Percentiles rank a stretch among this genome's conserved stretches.
These are phyloP conservation scores for Rostrohypoxylon terebratum DNA, from an alignment of 495 filamentous ascomycete species.

Conservation along the genomic window DNA sequence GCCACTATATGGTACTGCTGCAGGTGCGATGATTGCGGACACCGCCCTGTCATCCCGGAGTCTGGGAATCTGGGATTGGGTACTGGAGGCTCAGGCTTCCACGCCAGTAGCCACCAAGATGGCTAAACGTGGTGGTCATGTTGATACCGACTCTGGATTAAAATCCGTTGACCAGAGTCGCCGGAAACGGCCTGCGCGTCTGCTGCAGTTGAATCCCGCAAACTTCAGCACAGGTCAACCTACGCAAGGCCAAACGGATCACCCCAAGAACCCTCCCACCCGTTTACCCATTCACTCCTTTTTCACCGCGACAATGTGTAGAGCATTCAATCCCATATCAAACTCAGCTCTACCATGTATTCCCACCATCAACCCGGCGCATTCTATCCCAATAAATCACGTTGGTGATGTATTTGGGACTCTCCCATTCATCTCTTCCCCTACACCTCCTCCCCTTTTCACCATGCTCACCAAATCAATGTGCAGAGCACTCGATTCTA, in stretches of 20 bases:
- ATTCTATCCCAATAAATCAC: not conserved
- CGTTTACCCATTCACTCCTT: not conserved
- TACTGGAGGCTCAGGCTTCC: not conserved
- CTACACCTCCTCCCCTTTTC: slow-evolving; percentile 1
- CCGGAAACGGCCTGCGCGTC: not conserved
- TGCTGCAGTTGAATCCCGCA: not conserved
- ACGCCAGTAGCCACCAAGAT: not conserved
- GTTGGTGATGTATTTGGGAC: not conserved
- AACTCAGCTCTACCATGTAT: not conserved
- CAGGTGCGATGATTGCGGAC: not conserved
- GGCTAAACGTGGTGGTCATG: not conserved
- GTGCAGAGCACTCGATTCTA: slow-evolving; percentile 13
- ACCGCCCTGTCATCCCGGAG: not conserved
- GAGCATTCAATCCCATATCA: not conserved
- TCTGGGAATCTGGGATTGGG: too few relatives aligned
- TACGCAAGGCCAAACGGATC: slow-evolving; percentile 1
- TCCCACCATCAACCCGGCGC: not conserved
- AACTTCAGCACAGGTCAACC: slow-evolving; percentile 17
- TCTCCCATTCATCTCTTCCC: not conserved
- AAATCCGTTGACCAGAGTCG: slow-evolving; percentile 7
- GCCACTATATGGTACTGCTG: slow-evolving; percentile 1
- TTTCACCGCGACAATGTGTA: not conserved
- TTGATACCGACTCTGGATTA: slow-evolving; percentile 1
- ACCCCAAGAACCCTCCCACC: not conserved
- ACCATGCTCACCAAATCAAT: slow-evolving; percentile 13